Evolutionary conservation across 2,329 filamentous ascomycete species (phyloP).

Genomic region (Colletotrichum cereale): DNA sequence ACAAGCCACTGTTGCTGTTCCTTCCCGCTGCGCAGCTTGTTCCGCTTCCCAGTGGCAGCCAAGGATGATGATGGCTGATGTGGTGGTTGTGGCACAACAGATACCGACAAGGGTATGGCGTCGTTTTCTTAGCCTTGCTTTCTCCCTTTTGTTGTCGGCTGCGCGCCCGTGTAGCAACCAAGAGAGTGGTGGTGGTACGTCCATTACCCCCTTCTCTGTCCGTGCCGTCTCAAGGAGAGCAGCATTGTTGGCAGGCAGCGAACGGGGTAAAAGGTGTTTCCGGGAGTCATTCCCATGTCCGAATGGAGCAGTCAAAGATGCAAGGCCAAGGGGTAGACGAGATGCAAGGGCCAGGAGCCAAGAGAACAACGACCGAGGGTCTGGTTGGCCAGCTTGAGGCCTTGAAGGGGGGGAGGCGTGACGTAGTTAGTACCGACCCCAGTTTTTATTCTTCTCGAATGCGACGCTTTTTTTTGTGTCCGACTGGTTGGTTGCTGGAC

Average conservation of each 20-base stretch:
- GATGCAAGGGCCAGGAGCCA: constrained; percentile 39
- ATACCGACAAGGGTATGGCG: constrained; percentile 30
- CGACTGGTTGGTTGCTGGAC: constrained; percentile 9
- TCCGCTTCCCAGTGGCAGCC: constrained; percentile 16
- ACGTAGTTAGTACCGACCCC: constrained; percentile 39
- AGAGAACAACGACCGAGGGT: constrained; percentile 33
- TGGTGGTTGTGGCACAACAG: constrained; percentile 30
- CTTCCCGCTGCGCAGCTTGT: constrained; percentile 6
- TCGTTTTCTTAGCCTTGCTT: constrained; percentile 32
- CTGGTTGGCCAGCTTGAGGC: constrained; percentile 15
- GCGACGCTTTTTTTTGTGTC: constrained; percentile 3
- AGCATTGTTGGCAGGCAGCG: constrained; percentile 6
- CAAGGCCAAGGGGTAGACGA: constrained; percentile 33
- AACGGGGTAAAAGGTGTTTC: constrained; percentile 31
- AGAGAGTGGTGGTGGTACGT: background rate
- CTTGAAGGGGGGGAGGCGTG: constrained; percentile 31
- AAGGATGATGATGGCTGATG: constrained; percentile 33
- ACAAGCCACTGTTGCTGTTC: constrained; percentile 17
- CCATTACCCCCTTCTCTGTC: background rate
- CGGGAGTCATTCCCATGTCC: constrained; percentile 27
- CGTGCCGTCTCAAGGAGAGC: constrained; percentile 12
- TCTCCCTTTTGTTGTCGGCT: constrained; percentile 30
- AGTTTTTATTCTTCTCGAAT: constrained; percentile 33
- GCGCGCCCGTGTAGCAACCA: background rate
- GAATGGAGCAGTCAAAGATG: constrained; percentile 32